phyloP scores from a whole-genome alignment of 2,329 filamentous ascomycete genomes.

The Colletotrichum tamarilloi region DNA sequence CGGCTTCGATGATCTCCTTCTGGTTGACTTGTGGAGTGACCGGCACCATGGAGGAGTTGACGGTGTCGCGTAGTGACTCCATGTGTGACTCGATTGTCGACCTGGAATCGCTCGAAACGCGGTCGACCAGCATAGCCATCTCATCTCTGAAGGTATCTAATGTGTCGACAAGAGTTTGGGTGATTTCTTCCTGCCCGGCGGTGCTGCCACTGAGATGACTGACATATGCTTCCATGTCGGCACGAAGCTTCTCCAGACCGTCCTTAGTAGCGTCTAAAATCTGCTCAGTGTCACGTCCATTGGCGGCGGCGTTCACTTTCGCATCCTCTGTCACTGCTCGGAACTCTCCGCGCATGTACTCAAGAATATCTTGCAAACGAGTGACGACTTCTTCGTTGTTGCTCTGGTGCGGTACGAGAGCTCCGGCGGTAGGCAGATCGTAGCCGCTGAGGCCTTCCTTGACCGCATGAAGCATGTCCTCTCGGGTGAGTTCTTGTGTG shows the following conservation, averaged over 20 bases:
- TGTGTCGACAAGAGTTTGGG: conserved; percentile 73
- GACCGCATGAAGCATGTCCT: conserved; percentile 74
- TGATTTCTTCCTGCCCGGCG: conserved; percentile 80
- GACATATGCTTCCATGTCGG: conserved; percentile 84
- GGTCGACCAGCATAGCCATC: conserved; percentile 69
- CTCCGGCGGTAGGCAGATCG: conserved; percentile 55
- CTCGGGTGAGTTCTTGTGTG: conserved; percentile 65
- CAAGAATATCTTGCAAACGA: conserved; percentile 74
- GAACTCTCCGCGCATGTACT: conserved; percentile 69
- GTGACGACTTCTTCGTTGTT: conserved; percentile 63
- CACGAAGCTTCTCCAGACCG: conserved; percentile 82
- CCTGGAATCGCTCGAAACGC: conserved; percentile 61
- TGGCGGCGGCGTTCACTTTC: conserved; percentile 83
- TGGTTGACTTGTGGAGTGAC: conserved; percentile 63
- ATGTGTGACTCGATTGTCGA: conserved; percentile 85
- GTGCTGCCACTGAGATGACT: conserved; percentile 74
- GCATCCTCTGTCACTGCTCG: conserved; percentile 69
- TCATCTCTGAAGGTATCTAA: conserved; percentile 76
- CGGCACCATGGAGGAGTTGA: conserved; percentile 76
- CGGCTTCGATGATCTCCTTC: conserved; percentile 76
- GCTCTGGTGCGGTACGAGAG: conserved; percentile 52
- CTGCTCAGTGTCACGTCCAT: conserved; percentile 86
- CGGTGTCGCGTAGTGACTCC: conserved; percentile 81
- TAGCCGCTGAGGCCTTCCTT: conserved; percentile 67
- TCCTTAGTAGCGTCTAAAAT: conserved; percentile 89